Evolutionary conservation across 768 basidiomycete species (phyloP), one percentile per base, ranked within the genome.

Genomic region (Lactifluus piperatus): DNA sequence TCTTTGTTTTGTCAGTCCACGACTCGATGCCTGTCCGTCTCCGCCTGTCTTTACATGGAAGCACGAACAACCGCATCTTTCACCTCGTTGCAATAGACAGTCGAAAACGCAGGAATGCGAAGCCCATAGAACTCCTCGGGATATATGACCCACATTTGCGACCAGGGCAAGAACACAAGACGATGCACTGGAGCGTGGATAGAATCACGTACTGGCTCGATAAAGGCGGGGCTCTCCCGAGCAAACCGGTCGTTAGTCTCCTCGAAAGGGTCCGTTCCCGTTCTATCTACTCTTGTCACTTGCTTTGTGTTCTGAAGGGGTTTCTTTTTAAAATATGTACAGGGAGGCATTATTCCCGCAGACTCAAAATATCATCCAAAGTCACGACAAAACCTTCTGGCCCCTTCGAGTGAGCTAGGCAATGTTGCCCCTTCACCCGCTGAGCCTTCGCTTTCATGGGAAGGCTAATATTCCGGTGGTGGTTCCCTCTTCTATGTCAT

Each of bases 161-260:
- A 51, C 75, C 69, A 18, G 79, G 76, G 37, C 71, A 76, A 58
- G 71, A 74, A 24, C 77, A 81, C 64, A 95, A 94, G 73, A 83
- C 81, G 34, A 77, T 97, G 56, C 81, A 86, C 65, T 97, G 94
- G 94, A 93, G 92, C 71, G 85, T 86, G 26, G 85, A 90, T 66
- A 82, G 95, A 69, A 91, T 98, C 70, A 79, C 79, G 58, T 92
- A 90, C 68, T 98, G 95, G 95, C 71, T 97, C 39, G 79, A 79
- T 34, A 82, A 86, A 18, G 64, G 62, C 36, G 94, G 94, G 0
- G 95, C 95, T 34, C 71, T 80, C 60, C 95, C 95, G 1, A 87
- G 83, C 46, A 84, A 85, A 68, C 77, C 86, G 6, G 91, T 89
- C 5, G 81, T 86, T 41, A 84, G 79, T 66, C 67, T 97, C 64